These are phyloP conservation scores for Anthracocystis panici-leucophaei DNA, from an alignment of 1,284 basidiomycete genomes.

Conservation along the genomic window DNA sequence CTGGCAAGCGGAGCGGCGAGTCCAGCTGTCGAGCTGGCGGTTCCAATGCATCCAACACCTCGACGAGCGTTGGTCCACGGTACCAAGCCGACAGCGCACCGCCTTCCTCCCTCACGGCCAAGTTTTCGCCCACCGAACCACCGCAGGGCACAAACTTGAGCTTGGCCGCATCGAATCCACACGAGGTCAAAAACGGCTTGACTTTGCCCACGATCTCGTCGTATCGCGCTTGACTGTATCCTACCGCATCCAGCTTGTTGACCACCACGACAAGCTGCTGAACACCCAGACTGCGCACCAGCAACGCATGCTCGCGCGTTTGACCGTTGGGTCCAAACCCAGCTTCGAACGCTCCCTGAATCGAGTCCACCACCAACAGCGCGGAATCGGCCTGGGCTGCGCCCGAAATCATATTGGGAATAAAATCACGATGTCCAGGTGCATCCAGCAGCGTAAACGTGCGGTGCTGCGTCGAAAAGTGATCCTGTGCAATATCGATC, in stretches of 20 bases:
- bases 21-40: constrained; percentile 81
- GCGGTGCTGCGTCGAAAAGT: constrained; percentile 81
- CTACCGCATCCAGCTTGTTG: constrained; percentile 85
- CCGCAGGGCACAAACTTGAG: constrained; percentile 88
- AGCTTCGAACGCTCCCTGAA: constrained; percentile 91
- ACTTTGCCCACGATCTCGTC: constrained; percentile 83
- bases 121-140: constrained; percentile 89
- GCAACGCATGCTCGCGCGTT: constrained; percentile 93
- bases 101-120: constrained; percentile 72
- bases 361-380: constrained; percentile 91
- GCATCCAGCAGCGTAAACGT: constrained; percentile 93
- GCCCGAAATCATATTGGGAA: constrained; percentile 99
- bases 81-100: constrained; percentile 81
- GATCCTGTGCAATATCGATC: constrained; percentile 93
- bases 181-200: constrained; percentile 84
- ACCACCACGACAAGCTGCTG: constrained; percentile 90
- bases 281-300: constrained; percentile 94
- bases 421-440: constrained; percentile 95
- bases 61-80: constrained; percentile 83
- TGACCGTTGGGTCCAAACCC: constrained; percentile 95
- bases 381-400: constrained; percentile 97
- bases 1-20: constrained; percentile 84
- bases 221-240: constrained; percentile 84
- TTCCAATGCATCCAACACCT: constrained; percentile 79
- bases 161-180: constrained; percentile 84